Conservation (phyloP, 805 yeast genomes). For the Hanseniaspora mollemarum region DNA sequence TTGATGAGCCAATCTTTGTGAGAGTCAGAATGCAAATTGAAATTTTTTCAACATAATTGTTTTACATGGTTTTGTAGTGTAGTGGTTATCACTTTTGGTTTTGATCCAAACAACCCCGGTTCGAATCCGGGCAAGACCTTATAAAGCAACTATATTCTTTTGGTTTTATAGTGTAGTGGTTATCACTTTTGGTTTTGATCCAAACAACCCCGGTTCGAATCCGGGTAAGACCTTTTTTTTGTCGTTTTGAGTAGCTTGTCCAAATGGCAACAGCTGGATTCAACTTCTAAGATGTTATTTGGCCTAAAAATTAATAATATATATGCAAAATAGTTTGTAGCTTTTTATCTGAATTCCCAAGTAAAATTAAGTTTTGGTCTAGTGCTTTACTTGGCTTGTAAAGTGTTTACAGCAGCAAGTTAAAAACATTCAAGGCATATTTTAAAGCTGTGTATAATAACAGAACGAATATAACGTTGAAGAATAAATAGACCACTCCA, state of each 20-base stretch:
- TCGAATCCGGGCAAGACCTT: conserved; percentile 79
- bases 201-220: conserved; percentile 73
- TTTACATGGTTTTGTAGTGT: conserved; percentile 41
- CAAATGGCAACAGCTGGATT: too few species aligned
- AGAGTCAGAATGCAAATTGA: too few species aligned
- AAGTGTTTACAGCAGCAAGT: conserved; percentile 2
- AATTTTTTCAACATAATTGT: too few species aligned
- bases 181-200: conserved; percentile 52
- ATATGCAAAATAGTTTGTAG: too few species aligned
- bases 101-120: conserved; percentile 65
- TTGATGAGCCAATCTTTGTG: too few species aligned
- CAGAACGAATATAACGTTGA: conserved; percentile 10
- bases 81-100: conserved; percentile 53
- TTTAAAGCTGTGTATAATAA: conserved; percentile 6
- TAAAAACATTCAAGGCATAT: conserved; percentile 23
- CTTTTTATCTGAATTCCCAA: too few species aligned
- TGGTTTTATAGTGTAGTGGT: conserved; percentile 51
- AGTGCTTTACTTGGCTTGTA: too few species aligned
- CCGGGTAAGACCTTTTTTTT: conserved; percentile 75
- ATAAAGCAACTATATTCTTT: conserved; percentile 16
- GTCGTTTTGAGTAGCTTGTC: too few species aligned
- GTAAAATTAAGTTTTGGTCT: too few species aligned
- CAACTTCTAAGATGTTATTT: too few species aligned
- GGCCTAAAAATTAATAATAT: background rate
- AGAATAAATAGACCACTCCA: conserved; percentile 6